These are phyloP conservation scores for Cubamyces sp. DNA, from an alignment of 768 basidiomycete species.

Conservation along the genomic window DNA sequence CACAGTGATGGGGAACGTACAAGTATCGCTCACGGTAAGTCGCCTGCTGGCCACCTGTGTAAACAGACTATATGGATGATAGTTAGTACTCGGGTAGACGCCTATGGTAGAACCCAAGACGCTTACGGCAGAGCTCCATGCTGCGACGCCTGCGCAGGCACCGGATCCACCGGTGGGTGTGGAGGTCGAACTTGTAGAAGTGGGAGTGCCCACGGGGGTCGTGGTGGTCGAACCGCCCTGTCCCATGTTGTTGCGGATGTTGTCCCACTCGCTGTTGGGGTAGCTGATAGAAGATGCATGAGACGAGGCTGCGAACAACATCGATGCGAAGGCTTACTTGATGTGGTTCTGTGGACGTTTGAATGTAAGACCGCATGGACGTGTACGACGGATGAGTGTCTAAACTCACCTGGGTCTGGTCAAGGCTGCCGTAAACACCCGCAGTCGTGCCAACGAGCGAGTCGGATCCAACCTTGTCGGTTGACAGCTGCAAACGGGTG, in stretches of 20 bases:
- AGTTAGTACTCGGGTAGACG: neutral
- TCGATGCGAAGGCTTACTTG: slow-evolving; percentile 20
- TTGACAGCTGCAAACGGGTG: slow-evolving; percentile 45
- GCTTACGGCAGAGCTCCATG: slow-evolving; percentile 51
- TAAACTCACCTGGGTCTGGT: slow-evolving; percentile 46
- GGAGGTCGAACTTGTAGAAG: slow-evolving; percentile 19
- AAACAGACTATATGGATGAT: slow-evolving; percentile 40
- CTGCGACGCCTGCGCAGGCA: slow-evolving; percentile 45
- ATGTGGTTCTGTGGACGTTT: slow-evolving; percentile 56
- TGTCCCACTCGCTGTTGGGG: slow-evolving; percentile 73
- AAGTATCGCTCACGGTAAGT: slow-evolving; percentile 45
- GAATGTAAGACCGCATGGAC: neutral
- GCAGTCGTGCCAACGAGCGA: slow-evolving; percentile 61
- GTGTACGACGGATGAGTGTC: slow-evolving; percentile 16
- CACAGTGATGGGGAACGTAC: no score
- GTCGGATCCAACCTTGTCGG: slow-evolving; percentile 58
- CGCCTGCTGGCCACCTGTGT: slow-evolving; percentile 49
- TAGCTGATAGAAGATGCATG: slow-evolving; percentile 35
- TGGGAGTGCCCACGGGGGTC: slow-evolving; percentile 19
- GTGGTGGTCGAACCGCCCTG: slow-evolving; percentile 29
- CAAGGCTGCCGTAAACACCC: slow-evolving; percentile 53
- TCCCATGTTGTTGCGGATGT: slow-evolving; percentile 68
- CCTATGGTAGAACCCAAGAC: neutral
- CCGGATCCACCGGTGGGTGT: slow-evolving; percentile 22
- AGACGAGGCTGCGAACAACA: neutral